Percentiles rank a stretch among this genome's conserved stretches.
Evolutionary conservation across 441 rosid genomes (phyloP).

Genomic region (Rhodomyrtus psidioides): DNA sequence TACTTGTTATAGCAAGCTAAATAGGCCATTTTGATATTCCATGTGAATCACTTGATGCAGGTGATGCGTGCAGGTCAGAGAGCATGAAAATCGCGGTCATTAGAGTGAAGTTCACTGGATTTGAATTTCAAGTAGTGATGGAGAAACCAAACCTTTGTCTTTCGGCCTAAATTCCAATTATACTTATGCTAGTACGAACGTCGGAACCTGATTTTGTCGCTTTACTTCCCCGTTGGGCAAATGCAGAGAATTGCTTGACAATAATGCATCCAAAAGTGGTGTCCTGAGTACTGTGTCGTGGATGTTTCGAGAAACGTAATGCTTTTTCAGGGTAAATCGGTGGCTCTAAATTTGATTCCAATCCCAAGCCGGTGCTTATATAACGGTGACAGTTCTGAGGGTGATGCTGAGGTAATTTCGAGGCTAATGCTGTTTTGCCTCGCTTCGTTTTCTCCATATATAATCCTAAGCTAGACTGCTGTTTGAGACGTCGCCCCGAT

Average conservation of each 20-base stretch:
- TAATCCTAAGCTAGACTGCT: not conserved
- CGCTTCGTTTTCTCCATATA: not conserved
- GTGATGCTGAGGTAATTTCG: not conserved
- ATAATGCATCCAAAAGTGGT: not conserved
- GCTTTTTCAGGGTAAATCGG: not conserved
- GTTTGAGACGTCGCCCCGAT: not conserved
- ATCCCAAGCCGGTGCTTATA: not conserved
- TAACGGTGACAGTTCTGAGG: not conserved
- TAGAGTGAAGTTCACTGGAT: not conserved
- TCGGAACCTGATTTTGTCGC: not conserved
- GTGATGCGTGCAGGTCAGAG: not conserved
- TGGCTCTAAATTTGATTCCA: not conserved
- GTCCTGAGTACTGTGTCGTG: fast-evolving
- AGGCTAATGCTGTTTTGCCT: not conserved
- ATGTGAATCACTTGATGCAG: not conserved
- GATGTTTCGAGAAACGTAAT: not conserved
- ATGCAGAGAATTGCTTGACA: not conserved
- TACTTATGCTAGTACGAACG: not conserved
- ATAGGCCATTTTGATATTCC: not conserved
- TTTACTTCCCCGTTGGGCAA: not conserved
- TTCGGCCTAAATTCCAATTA: not conserved
- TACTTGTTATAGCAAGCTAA: not conserved
- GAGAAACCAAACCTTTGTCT: not conserved
- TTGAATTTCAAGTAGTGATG: not conserved
- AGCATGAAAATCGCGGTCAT: not conserved